Evolutionary conservation across 1,284 basidiomycete genomes (phyloP).

Genomic region (Ustilago shanxiensis): DNA sequence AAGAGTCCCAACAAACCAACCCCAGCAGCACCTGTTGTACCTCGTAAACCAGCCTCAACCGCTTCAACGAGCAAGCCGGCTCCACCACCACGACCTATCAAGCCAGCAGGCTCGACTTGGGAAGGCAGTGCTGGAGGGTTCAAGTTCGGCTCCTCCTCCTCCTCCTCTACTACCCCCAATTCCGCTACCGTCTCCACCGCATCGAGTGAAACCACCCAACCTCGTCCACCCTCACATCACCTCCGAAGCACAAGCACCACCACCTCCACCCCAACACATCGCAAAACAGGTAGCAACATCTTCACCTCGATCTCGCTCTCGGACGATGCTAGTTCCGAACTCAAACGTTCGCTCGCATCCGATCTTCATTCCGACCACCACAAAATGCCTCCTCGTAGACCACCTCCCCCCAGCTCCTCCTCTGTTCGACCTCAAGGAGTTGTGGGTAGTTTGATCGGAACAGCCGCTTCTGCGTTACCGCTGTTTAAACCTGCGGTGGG

Average conservation of each 20-base stretch:
- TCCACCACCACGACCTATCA: conserved; percentile 32
- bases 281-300: conserved; percentile 32
- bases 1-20: conserved; percentile 13
- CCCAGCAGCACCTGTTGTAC: conserved; percentile 13
- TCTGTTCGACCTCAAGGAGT: conserved; percentile 1
- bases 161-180: too few relatives aligned
- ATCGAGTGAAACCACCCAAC: conserved; percentile 2
- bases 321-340: conserved; percentile 38
- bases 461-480: conserved; percentile 2
- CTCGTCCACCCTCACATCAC: background rate
- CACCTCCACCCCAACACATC: conserved; percentile 1
- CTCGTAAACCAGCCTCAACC: conserved; percentile 8
- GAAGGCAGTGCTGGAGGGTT: conserved; percentile 36
- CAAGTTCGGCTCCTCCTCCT: conserved; percentile 22
- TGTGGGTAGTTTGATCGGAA: conserved; percentile 3
- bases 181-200: conserved; percentile 14
- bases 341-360: conserved; percentile 30
- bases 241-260: background rate
- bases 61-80: background rate
- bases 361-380: conserved; percentile 27
- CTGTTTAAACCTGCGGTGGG: conserved; percentile 5
- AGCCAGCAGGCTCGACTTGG: background rate
- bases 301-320: conserved; percentile 44
- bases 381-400: conserved; percentile 8
- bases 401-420: background rate